Evolutionary conservation across 225 moss, liverwort and hornwort genomes (phyloP).

Genomic region (Sphagnum contortum): DNA sequence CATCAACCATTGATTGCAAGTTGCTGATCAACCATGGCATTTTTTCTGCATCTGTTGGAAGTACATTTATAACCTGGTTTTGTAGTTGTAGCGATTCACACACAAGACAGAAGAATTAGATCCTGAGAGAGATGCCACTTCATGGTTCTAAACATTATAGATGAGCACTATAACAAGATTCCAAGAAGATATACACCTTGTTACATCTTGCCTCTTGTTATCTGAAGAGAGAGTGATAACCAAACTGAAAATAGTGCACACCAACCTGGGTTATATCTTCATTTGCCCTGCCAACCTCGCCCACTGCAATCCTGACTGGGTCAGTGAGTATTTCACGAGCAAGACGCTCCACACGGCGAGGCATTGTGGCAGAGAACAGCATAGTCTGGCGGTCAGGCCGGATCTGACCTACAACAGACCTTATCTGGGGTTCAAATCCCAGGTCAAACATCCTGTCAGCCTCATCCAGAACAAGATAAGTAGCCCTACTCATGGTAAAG

Average conservation of each 20-base stretch:
- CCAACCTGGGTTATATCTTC: slow-evolving; percentile 92
- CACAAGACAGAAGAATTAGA: too few species aligned
- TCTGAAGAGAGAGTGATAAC: too few species aligned
- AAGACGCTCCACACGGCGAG: slow-evolving; percentile 85
- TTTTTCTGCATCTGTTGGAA: slow-evolving; percentile 72
- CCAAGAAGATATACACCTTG: too few species aligned
- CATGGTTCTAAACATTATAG: too few species aligned
- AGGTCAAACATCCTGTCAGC: slow-evolving; percentile 98
- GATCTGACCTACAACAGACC: slow-evolving; percentile 90
- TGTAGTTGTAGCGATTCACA: too few species aligned
- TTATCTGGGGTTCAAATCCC: slow-evolving; percentile 96
- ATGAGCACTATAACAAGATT: too few species aligned
- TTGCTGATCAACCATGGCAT: slow-evolving; percentile 68
- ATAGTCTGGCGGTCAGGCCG: slow-evolving; percentile 93
- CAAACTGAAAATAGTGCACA: too few species aligned
- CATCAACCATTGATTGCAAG: slow-evolving; percentile 77
- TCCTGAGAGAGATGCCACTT: too few species aligned
- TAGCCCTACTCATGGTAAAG: slow-evolving; percentile 71
- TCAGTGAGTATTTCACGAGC: slow-evolving; percentile 77
- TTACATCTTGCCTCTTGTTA: too few species aligned
- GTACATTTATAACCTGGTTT: slow-evolving; percentile 50
- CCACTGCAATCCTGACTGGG: slow-evolving; percentile 80
- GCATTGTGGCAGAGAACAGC: slow-evolving; percentile 97
- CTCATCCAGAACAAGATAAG: slow-evolving; percentile 89
- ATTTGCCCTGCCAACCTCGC: slow-evolving; percentile 81